Base-by-base conservation (phyloP, 2,329 filamentous ascomycete species). In the Alternaria arborescens region DNA sequence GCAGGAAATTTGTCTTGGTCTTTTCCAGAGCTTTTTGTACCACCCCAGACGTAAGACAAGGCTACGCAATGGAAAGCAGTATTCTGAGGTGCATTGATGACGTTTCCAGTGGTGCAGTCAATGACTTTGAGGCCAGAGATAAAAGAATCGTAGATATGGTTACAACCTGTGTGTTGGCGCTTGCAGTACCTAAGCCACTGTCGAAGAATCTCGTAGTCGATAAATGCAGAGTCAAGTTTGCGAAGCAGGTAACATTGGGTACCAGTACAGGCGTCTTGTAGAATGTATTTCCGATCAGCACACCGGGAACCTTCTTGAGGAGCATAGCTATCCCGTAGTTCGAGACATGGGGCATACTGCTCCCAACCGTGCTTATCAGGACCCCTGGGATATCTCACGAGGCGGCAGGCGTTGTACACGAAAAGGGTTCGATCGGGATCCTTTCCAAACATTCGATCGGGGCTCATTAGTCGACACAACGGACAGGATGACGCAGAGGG, bases 1-100 rank as follows among this genome's bases (percentile, higher is more conserved):
- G 1, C 3, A 1, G 38, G 24, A 8, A 30, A 24, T 7, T 2
- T 1, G 3, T 0, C 2, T 0, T 30, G 44, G 0, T 48, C 0
- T 34, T 3, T 48, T 7, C 7, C n/a, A 2, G n/a, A 22, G 0
- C 5, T n/a, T 8, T 28, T 0, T 11, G 8, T 3, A 18, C 12
- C 8, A n/a, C 50, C 38, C 36, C 36, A 51, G 1, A 38, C 38
- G 20, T 30, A 43, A 2, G 24, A 42, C 2, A 30, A 34, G 1
- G 36, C 11, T 30, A 30, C 18, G 5, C 22, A 34, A 5, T 1
- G 11, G 3, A 52, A 11, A 3, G 0, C 1, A 2, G 8, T 2
- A 18, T 26, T 16, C 3, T 24, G 1, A 1, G 20, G 47, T 8
- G 14, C 32, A 1, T 3, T 0, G 1, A 51, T 5, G 12, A 51